phyloP scores from a whole-genome alignment of 208 protist genomes.

The Leishmania guyanensis region DNA sequence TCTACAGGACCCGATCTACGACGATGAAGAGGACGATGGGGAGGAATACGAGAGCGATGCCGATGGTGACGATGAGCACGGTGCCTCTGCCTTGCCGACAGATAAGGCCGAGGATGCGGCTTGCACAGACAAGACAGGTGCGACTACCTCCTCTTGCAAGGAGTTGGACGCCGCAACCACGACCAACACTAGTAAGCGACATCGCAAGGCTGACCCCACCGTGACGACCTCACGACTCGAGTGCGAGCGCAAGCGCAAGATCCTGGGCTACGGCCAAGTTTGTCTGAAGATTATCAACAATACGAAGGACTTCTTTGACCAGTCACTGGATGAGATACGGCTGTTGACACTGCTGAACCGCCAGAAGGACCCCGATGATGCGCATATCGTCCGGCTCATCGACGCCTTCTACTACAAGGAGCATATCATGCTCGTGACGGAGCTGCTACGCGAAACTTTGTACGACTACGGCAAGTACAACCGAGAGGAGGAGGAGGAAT shows the following conservation, averaged over 20 bases:
- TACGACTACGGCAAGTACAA: constrained; percentile 97
- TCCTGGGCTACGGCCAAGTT: constrained; percentile 79
- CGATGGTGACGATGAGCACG: constrained; percentile 12
- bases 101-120: background rate
- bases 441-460: constrained; percentile 95
- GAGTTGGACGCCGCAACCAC: background rate
- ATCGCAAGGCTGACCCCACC: background rate
- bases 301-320: constrained; percentile 98
- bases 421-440: constrained; percentile 96
- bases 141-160: background rate
- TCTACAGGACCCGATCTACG: constrained; percentile 83
- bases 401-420: constrained; percentile 98
- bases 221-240: background rate
- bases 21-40: constrained; percentile 51
- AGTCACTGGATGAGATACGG: constrained; percentile 97
- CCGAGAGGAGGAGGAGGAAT: constrained; percentile 85
- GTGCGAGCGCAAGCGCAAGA: constrained; percentile 25
- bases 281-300: constrained; percentile 98
- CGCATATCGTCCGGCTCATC: constrained; percentile 91
- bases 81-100: background rate
- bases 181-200: background rate
- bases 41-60: constrained; percentile 7
- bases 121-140: background rate
- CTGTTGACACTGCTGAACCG: constrained; percentile 94
- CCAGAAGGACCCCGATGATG: constrained; percentile 88